phyloP scores from a whole-genome alignment of 306 rosid species.

The Vigna nakashimae region DNA sequence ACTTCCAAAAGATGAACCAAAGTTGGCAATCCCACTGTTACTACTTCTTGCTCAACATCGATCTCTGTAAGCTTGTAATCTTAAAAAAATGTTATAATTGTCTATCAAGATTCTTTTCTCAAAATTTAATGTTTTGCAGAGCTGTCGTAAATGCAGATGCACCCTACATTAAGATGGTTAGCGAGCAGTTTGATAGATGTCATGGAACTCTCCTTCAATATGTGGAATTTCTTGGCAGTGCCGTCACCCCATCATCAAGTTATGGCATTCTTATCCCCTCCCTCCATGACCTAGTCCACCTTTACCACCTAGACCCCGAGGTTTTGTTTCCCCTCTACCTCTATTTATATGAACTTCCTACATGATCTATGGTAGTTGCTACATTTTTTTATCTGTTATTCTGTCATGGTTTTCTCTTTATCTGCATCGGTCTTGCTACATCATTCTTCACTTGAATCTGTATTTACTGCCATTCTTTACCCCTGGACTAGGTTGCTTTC shows the following conservation, averaged over 20 bases:
- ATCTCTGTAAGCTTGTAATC: slow-evolving; percentile 73
- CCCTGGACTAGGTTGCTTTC: slow-evolving; percentile 80
- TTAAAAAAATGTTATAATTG: slow-evolving; percentile 11
- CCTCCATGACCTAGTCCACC: slow-evolving; percentile 82
- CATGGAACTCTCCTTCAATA: slow-evolving; percentile 97
- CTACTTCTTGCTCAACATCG: slow-evolving; percentile 97
- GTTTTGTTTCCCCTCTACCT: slow-evolving; percentile 49
- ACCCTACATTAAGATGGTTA: slow-evolving; percentile 93
- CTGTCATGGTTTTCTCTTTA: slow-evolving; percentile 6
- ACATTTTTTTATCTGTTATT: background rate
- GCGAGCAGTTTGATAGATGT: slow-evolving; percentile 97
- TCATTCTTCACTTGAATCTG: slow-evolving; percentile 28
- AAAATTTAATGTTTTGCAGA: slow-evolving; percentile 60
- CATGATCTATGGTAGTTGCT: background rate
- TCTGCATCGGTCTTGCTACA: background rate
- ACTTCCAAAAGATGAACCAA: slow-evolving; percentile 90
- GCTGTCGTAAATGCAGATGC: slow-evolving; percentile 89
- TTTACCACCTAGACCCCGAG: slow-evolving; percentile 96
- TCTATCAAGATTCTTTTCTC: slow-evolving; percentile 28
- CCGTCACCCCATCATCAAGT: slow-evolving; percentile 76
- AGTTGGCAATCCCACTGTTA: slow-evolving; percentile 87
- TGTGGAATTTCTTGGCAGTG: slow-evolving; percentile 91
- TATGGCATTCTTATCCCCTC: slow-evolving; percentile 89
- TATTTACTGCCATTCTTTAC: slow-evolving; percentile 26
- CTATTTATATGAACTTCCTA: slow-evolving; percentile 4